Percentiles rank a stretch among this genome's conserved stretches.
Conservation (phyloP, 2,329 filamentous ascomycete species). For the Didymella glomerata region DNA sequence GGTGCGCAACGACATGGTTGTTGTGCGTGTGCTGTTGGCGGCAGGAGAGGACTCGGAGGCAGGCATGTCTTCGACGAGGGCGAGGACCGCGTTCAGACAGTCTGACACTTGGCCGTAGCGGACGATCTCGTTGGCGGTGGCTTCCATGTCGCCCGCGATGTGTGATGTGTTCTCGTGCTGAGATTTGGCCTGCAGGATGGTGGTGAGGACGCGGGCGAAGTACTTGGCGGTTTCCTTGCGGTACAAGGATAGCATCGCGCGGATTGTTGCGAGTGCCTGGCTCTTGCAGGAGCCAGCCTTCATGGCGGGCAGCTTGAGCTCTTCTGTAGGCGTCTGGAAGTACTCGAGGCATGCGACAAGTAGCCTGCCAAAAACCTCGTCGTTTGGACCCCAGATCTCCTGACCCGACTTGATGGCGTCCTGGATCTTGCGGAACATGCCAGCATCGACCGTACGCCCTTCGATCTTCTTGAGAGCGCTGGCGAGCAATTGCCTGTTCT, state of each 20-base stretch:
- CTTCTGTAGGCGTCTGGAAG: slow-evolving; percentile 65
- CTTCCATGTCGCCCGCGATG: slow-evolving; percentile 77
- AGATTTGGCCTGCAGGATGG: slow-evolving; percentile 70
- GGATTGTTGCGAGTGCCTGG: slow-evolving; percentile 77
- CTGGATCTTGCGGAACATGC: slow-evolving; percentile 81
- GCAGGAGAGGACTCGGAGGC: slow-evolving; percentile 21
- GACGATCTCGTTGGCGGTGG: slow-evolving; percentile 76
- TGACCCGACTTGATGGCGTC: slow-evolving; percentile 72
- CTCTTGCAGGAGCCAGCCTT: slow-evolving; percentile 77
- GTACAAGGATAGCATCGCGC: slow-evolving; percentile 74
- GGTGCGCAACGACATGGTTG: slow-evolving; percentile 52
- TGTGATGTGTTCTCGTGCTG: slow-evolving; percentile 74
- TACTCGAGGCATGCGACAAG: slow-evolving; percentile 75
- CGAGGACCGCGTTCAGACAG: slow-evolving; percentile 50
- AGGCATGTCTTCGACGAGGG: slow-evolving; percentile 46
- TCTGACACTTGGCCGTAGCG: slow-evolving; percentile 70
- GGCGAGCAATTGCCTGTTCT: slow-evolving; percentile 67
- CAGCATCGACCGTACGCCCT: slow-evolving; percentile 76
- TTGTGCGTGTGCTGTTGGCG: slow-evolving; percentile 41
- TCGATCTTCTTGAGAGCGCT: slow-evolving; percentile 79
- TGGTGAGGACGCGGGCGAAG: slow-evolving; percentile 72
- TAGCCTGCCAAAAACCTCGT: slow-evolving; percentile 74
- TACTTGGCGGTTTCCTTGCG: slow-evolving; percentile 72
- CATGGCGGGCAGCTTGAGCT: slow-evolving; percentile 62
- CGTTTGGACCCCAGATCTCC: slow-evolving; percentile 70